A percentile compares a stretch with the other conserved stretches of the same genome.
phyloP scores from a whole-genome alignment of 2,329 filamentous ascomycete species.

The Phialophora macrospora region DNA sequence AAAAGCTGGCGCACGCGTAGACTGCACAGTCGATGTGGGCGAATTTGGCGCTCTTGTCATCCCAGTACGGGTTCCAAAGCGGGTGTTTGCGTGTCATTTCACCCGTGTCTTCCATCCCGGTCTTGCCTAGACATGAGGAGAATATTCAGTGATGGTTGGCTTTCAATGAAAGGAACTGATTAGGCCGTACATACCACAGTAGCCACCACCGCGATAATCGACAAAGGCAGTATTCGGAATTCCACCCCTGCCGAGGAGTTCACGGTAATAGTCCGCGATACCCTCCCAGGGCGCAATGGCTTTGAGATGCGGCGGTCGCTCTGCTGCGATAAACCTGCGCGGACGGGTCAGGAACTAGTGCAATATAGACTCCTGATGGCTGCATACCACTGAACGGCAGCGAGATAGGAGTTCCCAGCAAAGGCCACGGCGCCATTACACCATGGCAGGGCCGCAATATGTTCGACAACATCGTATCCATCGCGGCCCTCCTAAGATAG shows the following conservation, averaged over 20 bases:
- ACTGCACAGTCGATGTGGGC: no score
- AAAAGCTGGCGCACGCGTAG: no score
- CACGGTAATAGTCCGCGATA: conserved; percentile 53
- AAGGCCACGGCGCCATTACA: conserved; percentile 51
- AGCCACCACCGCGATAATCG: conserved; percentile 9
- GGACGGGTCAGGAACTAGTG: neutral
- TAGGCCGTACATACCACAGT: no score
- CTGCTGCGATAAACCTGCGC: conserved; percentile 52
- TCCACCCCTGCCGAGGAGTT: conserved; percentile 54
- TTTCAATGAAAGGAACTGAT: no score
- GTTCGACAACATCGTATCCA: conserved; percentile 54
- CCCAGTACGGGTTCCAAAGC: no score
- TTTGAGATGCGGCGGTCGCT: conserved; percentile 51
- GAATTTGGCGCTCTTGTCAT: no score
- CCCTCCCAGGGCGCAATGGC: conserved; percentile 58
- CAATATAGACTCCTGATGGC: no score
- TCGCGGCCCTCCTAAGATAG: conserved; percentile 50
- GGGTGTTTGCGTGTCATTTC: no score
- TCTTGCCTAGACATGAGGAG: no score
- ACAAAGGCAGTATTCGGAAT: conserved; percentile 27
- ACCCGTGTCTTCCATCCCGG: no score
- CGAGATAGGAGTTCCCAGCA: conserved; percentile 53
- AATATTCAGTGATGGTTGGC: no score
- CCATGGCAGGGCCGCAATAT: conserved; percentile 51
- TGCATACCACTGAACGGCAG: conserved; percentile 52